Conservation (phyloP, 306 rosid species). For the Fragaria iinumae region DNA sequence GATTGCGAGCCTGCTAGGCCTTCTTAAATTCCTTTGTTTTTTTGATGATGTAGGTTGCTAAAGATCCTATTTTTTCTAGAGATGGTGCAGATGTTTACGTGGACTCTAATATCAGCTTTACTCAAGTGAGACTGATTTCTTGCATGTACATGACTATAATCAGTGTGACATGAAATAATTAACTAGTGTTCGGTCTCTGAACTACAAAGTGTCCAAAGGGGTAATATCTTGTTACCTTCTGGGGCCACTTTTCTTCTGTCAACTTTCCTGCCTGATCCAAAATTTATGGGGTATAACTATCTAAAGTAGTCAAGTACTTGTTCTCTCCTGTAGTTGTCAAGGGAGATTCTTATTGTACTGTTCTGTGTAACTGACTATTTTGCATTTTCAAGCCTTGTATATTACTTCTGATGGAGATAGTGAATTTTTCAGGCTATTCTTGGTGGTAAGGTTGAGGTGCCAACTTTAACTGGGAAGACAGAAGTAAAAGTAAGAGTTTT, state of each 20-base stretch:
- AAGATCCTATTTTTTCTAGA: conserved; percentile 73
- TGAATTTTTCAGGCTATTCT: conserved; percentile 78
- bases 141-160: conserved; percentile 2
- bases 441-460: conserved; percentile 90
- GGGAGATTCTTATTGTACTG: background rate
- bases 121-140: conserved; percentile 59
- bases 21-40: conserved; percentile 27
- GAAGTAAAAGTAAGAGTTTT: conserved; percentile 61
- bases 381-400: background rate
- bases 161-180: background rate
- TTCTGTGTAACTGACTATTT: background rate
- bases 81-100: conserved; percentile 91
- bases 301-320: background rate
- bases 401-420: conserved; percentile 7
- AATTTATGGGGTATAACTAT: background rate
- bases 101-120: conserved; percentile 88
- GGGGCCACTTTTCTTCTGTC: background rate
- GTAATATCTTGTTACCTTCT: background rate
- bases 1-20: conserved; percentile 9
- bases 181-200: background rate
- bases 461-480: conserved; percentile 73
- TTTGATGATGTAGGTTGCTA: conserved; percentile 62
- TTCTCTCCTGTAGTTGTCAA: background rate
- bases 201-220: background rate
- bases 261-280: conserved; percentile 7